Evolutionary conservation across 805 yeast genomes (phyloP).

Genomic region (Cyberlindnera petersonii): DNA sequence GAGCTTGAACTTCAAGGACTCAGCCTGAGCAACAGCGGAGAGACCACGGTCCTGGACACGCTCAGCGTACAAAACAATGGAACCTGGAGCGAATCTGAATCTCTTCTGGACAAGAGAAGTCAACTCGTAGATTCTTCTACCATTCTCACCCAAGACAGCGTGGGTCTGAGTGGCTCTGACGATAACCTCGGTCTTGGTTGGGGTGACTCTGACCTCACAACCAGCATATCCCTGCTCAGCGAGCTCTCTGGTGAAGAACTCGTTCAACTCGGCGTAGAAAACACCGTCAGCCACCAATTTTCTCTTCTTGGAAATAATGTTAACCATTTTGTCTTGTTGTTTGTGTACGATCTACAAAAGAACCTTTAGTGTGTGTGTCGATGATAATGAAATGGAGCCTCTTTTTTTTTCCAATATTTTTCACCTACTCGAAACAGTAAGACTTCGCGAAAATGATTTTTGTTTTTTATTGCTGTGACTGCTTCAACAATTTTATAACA

Average conservation of each 20-base stretch:
- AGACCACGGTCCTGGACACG: conserved; percentile 99
- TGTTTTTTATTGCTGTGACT: too few species aligned
- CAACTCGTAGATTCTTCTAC: conserved; percentile 99
- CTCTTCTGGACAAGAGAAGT: conserved; percentile 97
- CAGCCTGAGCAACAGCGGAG: conserved; percentile 99
- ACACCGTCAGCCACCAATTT: conserved; percentile 99
- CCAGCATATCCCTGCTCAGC: conserved; percentile 99
- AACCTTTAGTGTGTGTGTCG: not conserved
- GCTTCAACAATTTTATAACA: too few species aligned
- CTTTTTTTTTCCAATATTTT: conserved; percentile 7
- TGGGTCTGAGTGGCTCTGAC: conserved; percentile 99
- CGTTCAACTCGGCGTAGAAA: conserved; percentile 99
- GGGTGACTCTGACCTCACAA: conserved; percentile 98
- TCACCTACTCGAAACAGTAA: too few species aligned
- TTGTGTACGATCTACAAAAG: conserved; percentile 2
- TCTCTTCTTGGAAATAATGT: conserved; percentile 89
- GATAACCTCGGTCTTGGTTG: conserved; percentile 96
- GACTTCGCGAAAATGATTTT: too few species aligned
- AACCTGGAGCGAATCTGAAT: conserved; percentile 92
- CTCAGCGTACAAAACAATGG: conserved; percentile 95
- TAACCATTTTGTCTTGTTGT: conserved; percentile 25
- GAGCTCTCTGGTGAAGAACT: conserved; percentile 99
- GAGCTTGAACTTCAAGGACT: conserved; percentile 96
- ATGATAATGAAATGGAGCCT: conserved; percentile 2
- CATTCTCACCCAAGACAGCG: conserved; percentile 98